Evolutionary conservation across 768 basidiomycete genomes (phyloP), one percentile per base, ranked within the genome.

Genomic region (Leccinum uliginosum): DNA sequence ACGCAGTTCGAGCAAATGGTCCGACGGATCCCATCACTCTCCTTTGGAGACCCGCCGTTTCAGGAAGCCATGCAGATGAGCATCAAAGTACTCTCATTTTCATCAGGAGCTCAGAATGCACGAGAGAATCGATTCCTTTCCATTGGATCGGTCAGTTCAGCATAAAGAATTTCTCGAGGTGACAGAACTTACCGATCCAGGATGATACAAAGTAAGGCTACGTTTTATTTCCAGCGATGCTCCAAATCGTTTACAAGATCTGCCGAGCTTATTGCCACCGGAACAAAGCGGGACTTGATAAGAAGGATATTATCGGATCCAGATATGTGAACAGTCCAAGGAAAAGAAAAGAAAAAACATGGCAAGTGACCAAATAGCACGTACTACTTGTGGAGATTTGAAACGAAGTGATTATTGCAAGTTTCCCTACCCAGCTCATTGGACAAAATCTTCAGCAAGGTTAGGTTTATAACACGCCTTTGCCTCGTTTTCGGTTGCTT

Each of bases 401-500:
- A 34, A 56, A 45, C 35, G 27, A 45, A n/a, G 49, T 26, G 52
- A 51, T 51, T 30, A 60, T 34, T 53, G 47, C 62, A 9, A 57
- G 47, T 43, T 38, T 49, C 56, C 21, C 47, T 4, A 1, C 47
- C 35, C 21, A 24, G 23, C 40, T n/a, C 23, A n/a, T 24, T 29
- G 38, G 14, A 45, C 40, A 29, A 29, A 38, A 50, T 26, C 44
- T 9, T 44, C 29, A 15, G 34, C 43, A 64, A 60, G 43, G 62
- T 67, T 59, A 57, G 43, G 67, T 67, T 67, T 32, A 34, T 19
- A 23, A 53, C 68, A 67, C 27, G 56, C 59, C 49, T 53, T 50
- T 47, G 53, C 68, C 65, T 59, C 67, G 60, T 69, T 69, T 54
- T 63, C 59, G 57, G 56, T 47, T 62, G 62, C 49, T 55, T 44